Conservation (phyloP, 1,284 basidiomycete genomes). For the Ustilago sp. region DNA sequence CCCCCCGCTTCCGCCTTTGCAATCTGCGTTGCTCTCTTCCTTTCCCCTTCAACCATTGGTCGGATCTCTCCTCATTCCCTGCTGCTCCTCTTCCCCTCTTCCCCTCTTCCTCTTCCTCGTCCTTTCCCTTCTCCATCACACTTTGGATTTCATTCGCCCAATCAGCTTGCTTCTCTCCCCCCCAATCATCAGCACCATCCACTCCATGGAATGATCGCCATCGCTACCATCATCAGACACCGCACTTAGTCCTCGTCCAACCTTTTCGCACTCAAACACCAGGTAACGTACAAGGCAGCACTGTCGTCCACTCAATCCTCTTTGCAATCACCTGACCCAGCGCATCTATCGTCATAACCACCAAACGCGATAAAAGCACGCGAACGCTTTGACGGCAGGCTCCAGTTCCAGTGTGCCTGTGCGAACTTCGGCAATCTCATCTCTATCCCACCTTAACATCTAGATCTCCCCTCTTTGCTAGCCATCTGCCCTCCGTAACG, state of each 20-base stretch:
- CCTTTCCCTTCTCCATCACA: not conserved
- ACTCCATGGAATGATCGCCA: not conserved
- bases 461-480: not conserved
- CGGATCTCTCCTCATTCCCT: constrained; percentile 12
- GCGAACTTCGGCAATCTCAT: not conserved
- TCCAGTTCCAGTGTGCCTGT: not conserved
- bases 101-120: constrained; percentile 1
- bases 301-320: not conserved
- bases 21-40: not conserved
- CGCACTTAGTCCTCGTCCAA: not conserved
- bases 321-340: not conserved
- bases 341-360: not conserved
- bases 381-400: not conserved
- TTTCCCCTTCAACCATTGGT: not conserved
- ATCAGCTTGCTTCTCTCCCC: not conserved
- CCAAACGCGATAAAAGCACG: not conserved
- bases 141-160: not conserved
- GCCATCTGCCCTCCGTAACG: not conserved
- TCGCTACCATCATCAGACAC: not conserved
- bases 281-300: not conserved
- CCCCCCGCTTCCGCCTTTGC: constrained; percentile 1
- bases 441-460: not conserved
- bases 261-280: not conserved
- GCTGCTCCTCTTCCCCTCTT: not conserved
- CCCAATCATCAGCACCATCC: not conserved